phyloP scores from a whole-genome alignment of 139 green algal genomes.

The Spirogloea muscicola region DNA sequence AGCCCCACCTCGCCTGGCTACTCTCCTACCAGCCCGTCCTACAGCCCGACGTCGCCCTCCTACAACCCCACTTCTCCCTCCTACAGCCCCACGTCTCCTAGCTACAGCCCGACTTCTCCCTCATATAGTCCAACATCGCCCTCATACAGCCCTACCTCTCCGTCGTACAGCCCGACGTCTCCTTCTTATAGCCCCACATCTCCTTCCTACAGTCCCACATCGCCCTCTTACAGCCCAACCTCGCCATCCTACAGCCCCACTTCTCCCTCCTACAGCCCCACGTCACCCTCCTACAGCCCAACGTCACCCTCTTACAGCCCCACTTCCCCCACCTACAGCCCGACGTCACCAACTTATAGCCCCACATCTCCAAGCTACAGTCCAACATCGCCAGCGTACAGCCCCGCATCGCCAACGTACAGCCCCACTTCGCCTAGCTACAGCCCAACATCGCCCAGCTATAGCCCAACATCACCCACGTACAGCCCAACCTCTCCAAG shows the following conservation, averaged over 20 bases:
- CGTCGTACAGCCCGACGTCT: conserved; percentile 55
- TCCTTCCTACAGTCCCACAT: conserved; percentile 46
- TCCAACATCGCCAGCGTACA: conserved; percentile 68
- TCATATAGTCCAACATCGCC: conserved; percentile 59
- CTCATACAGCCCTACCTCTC: conserved; percentile 54
- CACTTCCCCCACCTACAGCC: conserved; percentile 57
- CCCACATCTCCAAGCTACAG: conserved; percentile 68
- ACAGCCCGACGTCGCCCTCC: conserved; percentile 47
- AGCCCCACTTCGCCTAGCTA: conserved; percentile 65
- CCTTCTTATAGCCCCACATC: conserved; percentile 55
- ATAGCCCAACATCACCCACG: conserved; percentile 39
- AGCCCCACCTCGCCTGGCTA: conserved; percentile 57
- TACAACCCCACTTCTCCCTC: conserved; percentile 55
- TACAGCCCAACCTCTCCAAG: conserved; percentile 54
- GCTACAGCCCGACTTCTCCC: conserved; percentile 69
- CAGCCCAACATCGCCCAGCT: conserved; percentile 56
- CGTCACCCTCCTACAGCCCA: conserved; percentile 57
- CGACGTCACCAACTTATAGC: conserved; percentile 57
- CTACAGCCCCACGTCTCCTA: conserved; percentile 37
- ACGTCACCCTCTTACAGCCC: conserved; percentile 56
- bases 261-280: conserved; percentile 45
- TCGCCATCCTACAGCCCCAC: conserved; percentile 47
- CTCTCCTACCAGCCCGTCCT: conserved; percentile 59
- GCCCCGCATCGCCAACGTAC: conserved; percentile 61
- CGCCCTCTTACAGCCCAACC: conserved; percentile 53